Base-by-base conservation (phyloP, 306 rosid species). In the Medicago ruthenica region DNA sequence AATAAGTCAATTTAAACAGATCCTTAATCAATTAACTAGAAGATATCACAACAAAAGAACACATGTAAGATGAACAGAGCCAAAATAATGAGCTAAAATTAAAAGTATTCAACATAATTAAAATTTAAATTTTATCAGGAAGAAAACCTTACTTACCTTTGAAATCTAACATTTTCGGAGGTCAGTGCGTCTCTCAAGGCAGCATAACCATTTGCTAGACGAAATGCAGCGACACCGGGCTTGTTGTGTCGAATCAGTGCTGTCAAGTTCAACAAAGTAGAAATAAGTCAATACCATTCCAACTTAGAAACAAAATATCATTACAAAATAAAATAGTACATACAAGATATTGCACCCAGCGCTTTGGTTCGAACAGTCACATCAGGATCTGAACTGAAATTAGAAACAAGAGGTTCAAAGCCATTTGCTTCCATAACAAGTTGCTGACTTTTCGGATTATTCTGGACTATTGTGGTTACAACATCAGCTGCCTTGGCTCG, bases 401-500 rank as follows among this genome's bases (percentile, higher is more conserved):
- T 92, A 12, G 83, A 34, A 77, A 89, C 68, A 72, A 92, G 96
- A 80, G 92, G 90, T 53, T 92, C 97, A 9, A 96, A 88, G 70
- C 99, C 99, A 82, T 88, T 89, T 36, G 96, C 90, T 80, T 92
- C 96, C 98, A 96, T 90, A 34, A 96, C 99, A 74, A 91, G 85
- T 75, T 92, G 85, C 79, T 96, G 99, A 79, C 98, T 90, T 24
- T 73, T 83, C 21, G 97, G 93, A 73, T 96, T 96, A 76, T 92
- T 96, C 84, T 96, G 99, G 60, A 96, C 99, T 55, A 96, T 85
- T 48, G 99, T 92, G 50, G 93, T 88, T 64, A 96, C 88, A 27
- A 92, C 96, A 31, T 96, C 97, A 0, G 99, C 99, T 48, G 99
- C 99, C 87, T 96, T 92, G 36, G 99, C 98, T 45, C 99, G 89